A percentile compares a stretch with the other conserved stretches of the same genome.
phyloP scores from a whole-genome alignment of 192 early-diverging fungal species.

The Coemansia sp. region DNA sequence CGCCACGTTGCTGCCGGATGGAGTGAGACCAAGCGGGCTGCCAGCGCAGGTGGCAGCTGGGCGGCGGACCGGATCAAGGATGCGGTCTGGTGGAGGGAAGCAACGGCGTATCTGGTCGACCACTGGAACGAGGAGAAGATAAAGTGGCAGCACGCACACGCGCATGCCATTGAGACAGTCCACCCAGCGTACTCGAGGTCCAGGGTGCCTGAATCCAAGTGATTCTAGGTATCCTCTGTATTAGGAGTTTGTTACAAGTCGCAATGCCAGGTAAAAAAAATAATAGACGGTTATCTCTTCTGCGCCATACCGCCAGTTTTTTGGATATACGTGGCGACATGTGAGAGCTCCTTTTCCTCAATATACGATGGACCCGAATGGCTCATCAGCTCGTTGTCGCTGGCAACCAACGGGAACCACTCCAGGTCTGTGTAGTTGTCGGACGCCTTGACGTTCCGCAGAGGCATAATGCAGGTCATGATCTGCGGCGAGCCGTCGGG shows the following conservation, averaged over 20 bases:
- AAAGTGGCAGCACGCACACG: conserved; percentile 34
- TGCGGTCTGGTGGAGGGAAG: conserved; percentile 12
- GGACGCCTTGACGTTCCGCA: conserved; percentile 30
- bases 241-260: not conserved
- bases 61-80: conserved; percentile 2
- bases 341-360: conserved; percentile 37
- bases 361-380: conserved; percentile 37
- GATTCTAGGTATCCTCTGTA: conserved; percentile 1
- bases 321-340: conserved; percentile 35
- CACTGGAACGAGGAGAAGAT: conserved; percentile 19
- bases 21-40: conserved; percentile 7
- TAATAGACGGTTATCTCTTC: not conserved
- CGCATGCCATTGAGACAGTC: conserved; percentile 27
- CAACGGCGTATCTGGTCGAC: not conserved
- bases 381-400: conserved; percentile 24
- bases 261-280: not conserved
- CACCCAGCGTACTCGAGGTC: conserved; percentile 14
- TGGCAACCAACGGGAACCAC: conserved; percentile 39
- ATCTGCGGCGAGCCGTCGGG: conserved; percentile 41
- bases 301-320: conserved; percentile 7
- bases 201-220: not conserved
- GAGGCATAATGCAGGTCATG: conserved; percentile 27
- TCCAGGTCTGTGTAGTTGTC: conserved; percentile 48
- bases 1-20: conserved; percentile 1
- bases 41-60: not conserved